Base-by-base conservation (phyloP, 2,329 filamentous ascomycete species). In the Aspergillus unguis region DNA sequence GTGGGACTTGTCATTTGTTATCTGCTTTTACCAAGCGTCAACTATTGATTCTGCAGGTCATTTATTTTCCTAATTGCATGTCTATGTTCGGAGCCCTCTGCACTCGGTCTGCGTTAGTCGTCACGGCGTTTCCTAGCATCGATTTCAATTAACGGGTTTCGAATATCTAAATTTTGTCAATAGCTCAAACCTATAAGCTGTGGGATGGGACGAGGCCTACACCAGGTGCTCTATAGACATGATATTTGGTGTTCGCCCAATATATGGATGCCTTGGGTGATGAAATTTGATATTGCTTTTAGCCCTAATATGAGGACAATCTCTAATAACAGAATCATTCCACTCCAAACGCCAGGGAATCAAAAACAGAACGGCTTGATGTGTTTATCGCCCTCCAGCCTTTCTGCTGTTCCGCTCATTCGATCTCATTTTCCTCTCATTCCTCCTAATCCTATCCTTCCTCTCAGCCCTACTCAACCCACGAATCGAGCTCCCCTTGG, bases 341-440 rank as follows among this genome's bases (percentile, higher is more conserved):
- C 61, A 58, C 55, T 53, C 59, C 59, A 53, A 59, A 63, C 61
- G 58, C 61, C 61, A n/a, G 50, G 45, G 25, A 7, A 8, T 38
- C 4, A 25, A 23, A 17, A 38, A 17, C 45, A 50, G 48, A 32
- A 52, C 53, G 23, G 11, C 25, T 43, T 31, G 52, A 52, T 29
- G 28, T 11, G 26, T 27, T 60, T 46, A 64, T 47, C 57, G 61
- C 57, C 54, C 56, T 26, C 60, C 62, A 10, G 56, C 58, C 61
- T 68, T 72, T 57, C 66, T 65, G 11, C 72, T 71, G 59, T 77
- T 77, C 62, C 79, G 77, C 65, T 81, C 75, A 66, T 90, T 90
- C 65, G 81, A 83, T 65, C 85, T 80, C 83, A 84, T 82, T 73
- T 81, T 80, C 61, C 85, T 76, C 72, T 88, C 85, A 69, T 88